Evolutionary conservation across 192 early-diverging fungal species (phyloP), one percentile per base, ranked within the genome.

Genomic region (Kappamyces sp.): DNA sequence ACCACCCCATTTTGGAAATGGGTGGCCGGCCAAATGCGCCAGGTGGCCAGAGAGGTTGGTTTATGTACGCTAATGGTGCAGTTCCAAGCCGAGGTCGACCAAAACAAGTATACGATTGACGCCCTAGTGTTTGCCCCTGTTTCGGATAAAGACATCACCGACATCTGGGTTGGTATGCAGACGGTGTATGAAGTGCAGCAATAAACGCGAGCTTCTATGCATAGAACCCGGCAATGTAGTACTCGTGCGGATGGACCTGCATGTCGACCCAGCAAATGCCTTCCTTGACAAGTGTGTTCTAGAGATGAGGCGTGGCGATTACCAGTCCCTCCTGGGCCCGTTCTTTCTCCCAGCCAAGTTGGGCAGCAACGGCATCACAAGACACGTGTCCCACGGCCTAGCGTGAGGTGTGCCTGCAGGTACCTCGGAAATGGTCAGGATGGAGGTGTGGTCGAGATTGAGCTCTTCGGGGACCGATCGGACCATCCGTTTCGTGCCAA

Each of bases 391-490:
- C 52, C 31, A 47, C 12, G 23, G 41, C 31, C 39, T 46, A 50
- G 8, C 52, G 48, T n/a, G n/a, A n/a, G n/a, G n/a, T n/a, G n/a
- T n/a, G n/a, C n/a, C n/a, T n/a, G n/a, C n/a, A 33, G 40, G 38
- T 70, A 86, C 83, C 72, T 92, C 87, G 0, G 91, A 90, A 37
- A 91, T 53, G 0, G 71, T 63, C 13, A 97, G 64, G 13, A 92
- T 69, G 0, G 74, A 73, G 0, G 87, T 73, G 37, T 86, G 86
- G 70, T 98, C 94, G 3, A 70, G 72, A 60, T 94, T 92, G 64
- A 96, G 66, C 63, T 98, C 95, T 5, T 88, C 70, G 9, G 93
- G 92, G 0, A 95, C 86, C 33, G 88, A 92, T 61, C 87, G 86
- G 3, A 98, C 85, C 84, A 98, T 84, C 49, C 80, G 87, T 42